Percentiles rank a stretch among this genome's conserved stretches.
Evolutionary conservation across 176 grass and related monocot genomes (phyloP).

Genomic region (sorghum (Sorghum bicolor)): DNA sequence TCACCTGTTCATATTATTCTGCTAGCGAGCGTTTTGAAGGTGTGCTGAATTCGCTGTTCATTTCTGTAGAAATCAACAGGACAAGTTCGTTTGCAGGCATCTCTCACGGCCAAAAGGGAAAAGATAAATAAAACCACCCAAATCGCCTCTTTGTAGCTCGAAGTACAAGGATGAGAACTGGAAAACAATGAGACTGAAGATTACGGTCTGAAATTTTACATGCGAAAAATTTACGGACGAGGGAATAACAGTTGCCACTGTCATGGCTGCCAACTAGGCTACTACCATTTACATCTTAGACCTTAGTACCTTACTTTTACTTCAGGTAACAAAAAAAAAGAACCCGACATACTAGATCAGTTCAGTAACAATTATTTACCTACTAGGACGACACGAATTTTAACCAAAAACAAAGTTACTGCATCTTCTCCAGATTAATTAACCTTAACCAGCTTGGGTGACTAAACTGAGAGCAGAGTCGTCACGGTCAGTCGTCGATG

Average conservation of each 20-base stretch:
- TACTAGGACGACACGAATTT: constrained; percentile 16
- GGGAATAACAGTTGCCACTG: not conserved
- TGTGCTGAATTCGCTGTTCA: not conserved
- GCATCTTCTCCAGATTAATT: constrained; percentile 29
- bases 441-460: not conserved
- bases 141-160: not conserved
- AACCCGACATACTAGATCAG: constrained; percentile 31
- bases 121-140: not conserved
- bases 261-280: not conserved
- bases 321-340: not conserved
- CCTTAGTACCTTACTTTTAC: constrained; percentile 23
- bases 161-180: not conserved
- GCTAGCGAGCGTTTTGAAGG: not conserved
- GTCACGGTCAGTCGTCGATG: constrained; percentile 41
- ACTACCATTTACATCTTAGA: constrained; percentile 57
- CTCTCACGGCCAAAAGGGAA: not conserved
- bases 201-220: not conserved
- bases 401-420: constrained; percentile 7
- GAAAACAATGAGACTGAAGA: not conserved
- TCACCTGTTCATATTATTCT: not conserved
- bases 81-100: not conserved
- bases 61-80: not conserved
- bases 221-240: not conserved
- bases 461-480: not conserved
- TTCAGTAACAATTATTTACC: constrained; percentile 49